phyloP scores from a whole-genome alignment of 345 rosid genomes.

The Camelina neglecta region DNA sequence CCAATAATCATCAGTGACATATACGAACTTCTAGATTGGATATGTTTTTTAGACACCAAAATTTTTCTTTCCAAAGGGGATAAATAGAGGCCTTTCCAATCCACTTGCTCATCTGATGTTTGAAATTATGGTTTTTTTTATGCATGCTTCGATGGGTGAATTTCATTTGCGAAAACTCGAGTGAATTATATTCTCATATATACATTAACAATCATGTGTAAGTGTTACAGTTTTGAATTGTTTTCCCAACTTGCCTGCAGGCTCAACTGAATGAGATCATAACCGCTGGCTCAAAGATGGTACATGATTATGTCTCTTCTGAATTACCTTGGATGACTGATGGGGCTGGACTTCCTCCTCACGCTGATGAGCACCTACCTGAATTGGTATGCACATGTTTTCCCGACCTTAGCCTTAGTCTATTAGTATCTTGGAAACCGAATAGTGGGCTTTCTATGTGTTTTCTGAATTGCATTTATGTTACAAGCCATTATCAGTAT shows the following conservation, averaged over 20 bases:
- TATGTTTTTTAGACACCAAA: neutral
- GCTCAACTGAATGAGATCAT: constrained; percentile 90
- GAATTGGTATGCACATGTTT: constrained; percentile 58
- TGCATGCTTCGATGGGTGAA: constrained; percentile 24
- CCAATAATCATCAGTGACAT: neutral
- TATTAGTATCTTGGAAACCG: constrained; percentile 22
- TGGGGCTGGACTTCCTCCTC: constrained; percentile 92
- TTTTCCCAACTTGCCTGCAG: constrained; percentile 49
- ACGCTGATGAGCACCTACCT: constrained; percentile 77
- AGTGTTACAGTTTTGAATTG: neutral
- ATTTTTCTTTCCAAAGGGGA: neutral
- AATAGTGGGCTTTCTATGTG: constrained; percentile 13
- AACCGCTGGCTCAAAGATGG: constrained; percentile 60
- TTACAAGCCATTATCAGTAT: constrained; percentile 8
- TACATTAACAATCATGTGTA: neutral
- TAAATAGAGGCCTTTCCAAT: constrained; percentile 9
- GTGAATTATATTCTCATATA: neutral
- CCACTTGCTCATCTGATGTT: constrained; percentile 13
- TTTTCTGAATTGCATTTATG: neutral
- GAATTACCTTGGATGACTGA: constrained; percentile 96
- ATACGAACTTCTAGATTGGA: constrained; percentile 17
- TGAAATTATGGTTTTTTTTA: neutral
- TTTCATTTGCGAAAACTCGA: neutral
- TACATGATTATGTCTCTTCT: constrained; percentile 53
- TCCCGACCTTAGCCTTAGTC: constrained; percentile 2